These are phyloP conservation scores for Remersonia thermophila DNA, from an alignment of 2,329 filamentous ascomycete genomes.

Conservation along the genomic window DNA sequence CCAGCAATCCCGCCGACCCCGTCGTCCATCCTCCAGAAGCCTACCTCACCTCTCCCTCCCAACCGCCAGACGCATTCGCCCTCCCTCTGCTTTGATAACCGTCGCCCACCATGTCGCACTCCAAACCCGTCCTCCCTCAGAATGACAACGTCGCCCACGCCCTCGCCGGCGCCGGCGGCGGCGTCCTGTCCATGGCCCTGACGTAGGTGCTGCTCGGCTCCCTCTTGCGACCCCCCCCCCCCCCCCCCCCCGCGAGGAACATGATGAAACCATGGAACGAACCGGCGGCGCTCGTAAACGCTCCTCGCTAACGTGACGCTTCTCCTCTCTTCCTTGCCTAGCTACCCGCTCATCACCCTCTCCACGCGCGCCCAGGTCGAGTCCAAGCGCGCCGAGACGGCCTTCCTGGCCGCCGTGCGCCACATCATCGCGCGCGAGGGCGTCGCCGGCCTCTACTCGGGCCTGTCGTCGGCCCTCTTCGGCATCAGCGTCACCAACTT, in stretches of 20 bases:
- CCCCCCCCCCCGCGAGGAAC: constrained; percentile 1
- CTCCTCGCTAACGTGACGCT: constrained; percentile 6
- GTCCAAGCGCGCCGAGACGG: constrained; percentile 79
- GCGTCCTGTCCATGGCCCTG: constrained; percentile 87
- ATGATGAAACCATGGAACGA: no score
- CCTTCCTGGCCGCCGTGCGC: constrained; percentile 69
- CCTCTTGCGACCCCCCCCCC: neutral
- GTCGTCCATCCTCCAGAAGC: neutral
- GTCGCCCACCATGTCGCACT: constrained; percentile 20
- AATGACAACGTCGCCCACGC: constrained; percentile 97
- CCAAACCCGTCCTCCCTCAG: constrained; percentile 60
- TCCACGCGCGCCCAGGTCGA: constrained; percentile 97
- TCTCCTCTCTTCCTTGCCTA: constrained; percentile 25
- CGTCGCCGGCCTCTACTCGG: constrained; percentile 77
- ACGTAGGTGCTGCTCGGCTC: constrained; percentile 48
- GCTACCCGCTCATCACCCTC: constrained; percentile 92
- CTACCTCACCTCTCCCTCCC: neutral
- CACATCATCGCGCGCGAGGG: constrained; percentile 88
- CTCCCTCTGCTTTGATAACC: no score
- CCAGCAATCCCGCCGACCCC: no score
- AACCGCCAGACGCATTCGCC: neutral
- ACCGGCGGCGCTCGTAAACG: constrained; percentile 2
- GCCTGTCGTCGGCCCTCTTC: constrained; percentile 86
- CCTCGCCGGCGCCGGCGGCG: constrained; percentile 82
- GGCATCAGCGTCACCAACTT: constrained; percentile 99